Evolutionary conservation across 179 eudicot species (phyloP), one percentile per base, ranked within the genome.

Genomic region (Beta lomatogona): DNA sequence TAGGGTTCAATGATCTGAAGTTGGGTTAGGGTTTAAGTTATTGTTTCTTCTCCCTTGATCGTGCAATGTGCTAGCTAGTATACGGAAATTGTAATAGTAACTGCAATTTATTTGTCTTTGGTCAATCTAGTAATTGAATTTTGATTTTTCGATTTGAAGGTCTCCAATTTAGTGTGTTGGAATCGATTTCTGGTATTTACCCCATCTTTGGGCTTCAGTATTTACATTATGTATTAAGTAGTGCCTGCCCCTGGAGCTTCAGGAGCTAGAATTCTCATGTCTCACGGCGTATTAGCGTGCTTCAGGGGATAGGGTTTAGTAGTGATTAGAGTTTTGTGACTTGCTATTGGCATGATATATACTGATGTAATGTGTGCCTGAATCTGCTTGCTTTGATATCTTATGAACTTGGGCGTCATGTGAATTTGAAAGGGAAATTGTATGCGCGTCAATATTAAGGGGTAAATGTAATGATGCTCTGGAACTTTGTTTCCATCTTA

Each of bases 11-110:
- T 73, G 76, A 73, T 73, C 76, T 53, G 76, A 73, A 25, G 19
- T n/a, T 71, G 19, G 48, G 36, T 73, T 73, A 73, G 76, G 76
- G 76, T 73, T 71, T 73, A 50, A 13, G 9, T 53, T 28, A 73
- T 71, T 71, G 52, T n/a, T 71, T 71, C 11, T n/a, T 22, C 36
- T 12, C 41, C 21, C 21, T 71, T 71, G 75, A 71, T 71, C 75
- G 31, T 46, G 52, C 36, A 4, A 50, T 53, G 22, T 72, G 16
- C 0, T 72, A 22, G 10, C 19, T 50, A 21, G 76, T 52, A 12
- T 50, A 48, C 59, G 58, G 10, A 48, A 50, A 9, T 71, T 71
- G 4, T 46, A n/a, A 31, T 50, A 1, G 14, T 52, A 9, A 1
- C 31, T 19, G 55, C 54, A 72, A 72, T 72, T 7, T 44, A 13